Percentiles rank a stretch among this genome's conserved stretches.
Conservation (phyloP, 345 rosid genomes). For the Raphanus raphanistrum region DNA sequence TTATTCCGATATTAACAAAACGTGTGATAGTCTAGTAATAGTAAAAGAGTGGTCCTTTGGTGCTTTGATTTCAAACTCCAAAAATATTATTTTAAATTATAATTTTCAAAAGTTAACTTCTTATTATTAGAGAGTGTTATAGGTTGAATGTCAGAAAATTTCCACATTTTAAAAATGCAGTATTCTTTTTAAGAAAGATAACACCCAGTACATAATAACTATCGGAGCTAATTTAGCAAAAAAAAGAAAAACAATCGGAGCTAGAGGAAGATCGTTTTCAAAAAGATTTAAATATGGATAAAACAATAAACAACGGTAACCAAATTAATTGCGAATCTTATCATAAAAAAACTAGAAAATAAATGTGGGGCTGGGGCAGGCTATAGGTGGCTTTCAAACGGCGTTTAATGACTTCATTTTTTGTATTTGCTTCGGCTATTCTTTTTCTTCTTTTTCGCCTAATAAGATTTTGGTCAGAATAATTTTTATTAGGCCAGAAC, state of each 20-base stretch:
- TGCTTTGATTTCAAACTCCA: not conserved
- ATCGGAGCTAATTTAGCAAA: too few relatives aligned
- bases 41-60: not conserved
- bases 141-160: not conserved
- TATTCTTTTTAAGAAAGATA: not conserved
- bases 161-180: not conserved
- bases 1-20: not conserved
- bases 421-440: not conserved
- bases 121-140: not conserved
- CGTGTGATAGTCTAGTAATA: not conserved
- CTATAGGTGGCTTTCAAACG: not conserved
- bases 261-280: too few relatives aligned
- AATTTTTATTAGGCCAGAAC: not conserved
- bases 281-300: not conserved
- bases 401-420: not conserved
- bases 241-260: too few relatives aligned
- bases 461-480: too few relatives aligned
- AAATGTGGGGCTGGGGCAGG: not conserved
- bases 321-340: constrained; percentile 2
- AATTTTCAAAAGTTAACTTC: not conserved
- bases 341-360: not conserved
- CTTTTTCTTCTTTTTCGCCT: not conserved
- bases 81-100: not conserved
- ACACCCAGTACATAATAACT: not conserved
- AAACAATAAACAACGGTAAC: not conserved